Evolutionary conservation across 176 grass and related monocot species (phyloP), one percentile per base, ranked within the genome.

Genomic region (Avena sativa): DNA sequence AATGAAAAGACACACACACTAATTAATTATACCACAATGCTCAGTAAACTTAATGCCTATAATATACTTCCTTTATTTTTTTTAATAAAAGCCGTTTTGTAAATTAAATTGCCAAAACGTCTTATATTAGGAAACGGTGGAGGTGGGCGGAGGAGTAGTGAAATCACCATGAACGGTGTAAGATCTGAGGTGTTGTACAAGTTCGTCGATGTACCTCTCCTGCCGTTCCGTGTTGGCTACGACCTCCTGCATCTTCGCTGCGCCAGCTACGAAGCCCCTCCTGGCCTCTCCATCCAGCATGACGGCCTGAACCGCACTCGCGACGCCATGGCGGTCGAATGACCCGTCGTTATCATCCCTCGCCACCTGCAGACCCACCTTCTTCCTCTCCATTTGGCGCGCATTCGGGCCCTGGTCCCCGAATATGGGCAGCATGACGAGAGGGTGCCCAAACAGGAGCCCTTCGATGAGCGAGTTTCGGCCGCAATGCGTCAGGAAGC

Each of bases 221-320:
- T 74, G 71, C 0, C 5, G 71, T 6, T 49, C n/a, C 44, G 5
- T 26, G 12, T 74, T 21, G 6, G 71, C 71, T 15, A 74, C 46
- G 12, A 74, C 71, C 44, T 74, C 71, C 71, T 49, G 21, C 71
- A 74, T 74, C 46, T 49, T 74, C 11, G 46, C n/a, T 51, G 71
- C 71, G 6, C 71, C 71, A 50, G 44, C 71, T 2, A 74, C 0
- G 71, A 74, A 74, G 12, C 46, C 71, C 0, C n/a, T 74, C 6
- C 71, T 9, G 0, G 12, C 46, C 12, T 74, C 71, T 51, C 46
- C 71, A 0, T 74, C 46, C 1, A 9, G 4, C 46, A 74, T 51
- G 46, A 74, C 46, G 12, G 46, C 46, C 46, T 6, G 46, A 5
- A 51, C 71, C 46, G 71, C 71, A 12, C 0, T 23, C 0, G 71